Evolutionary conservation across 2,329 filamentous ascomycete species (phyloP).

Genomic region (Dactylonectria macrodidyma): DNA sequence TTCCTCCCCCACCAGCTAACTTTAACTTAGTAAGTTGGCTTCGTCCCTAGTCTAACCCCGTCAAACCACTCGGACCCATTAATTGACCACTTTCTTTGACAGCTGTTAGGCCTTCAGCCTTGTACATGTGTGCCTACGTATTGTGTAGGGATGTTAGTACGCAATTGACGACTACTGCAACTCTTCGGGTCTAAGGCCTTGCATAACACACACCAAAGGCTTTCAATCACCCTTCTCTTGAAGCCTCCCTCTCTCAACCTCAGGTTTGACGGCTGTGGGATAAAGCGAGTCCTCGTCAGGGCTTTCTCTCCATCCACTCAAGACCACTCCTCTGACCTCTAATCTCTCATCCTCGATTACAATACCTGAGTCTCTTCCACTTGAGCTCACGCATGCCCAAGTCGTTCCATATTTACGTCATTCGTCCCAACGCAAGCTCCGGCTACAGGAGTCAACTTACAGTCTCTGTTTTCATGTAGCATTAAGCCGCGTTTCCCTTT

Average conservation of each 20-base stretch:
- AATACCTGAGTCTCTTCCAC: conserved; percentile 6
- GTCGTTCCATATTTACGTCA: conserved; percentile 8
- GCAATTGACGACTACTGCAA: not conserved
- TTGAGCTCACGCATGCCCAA: conserved; percentile 12
- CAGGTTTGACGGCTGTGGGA: not conserved
- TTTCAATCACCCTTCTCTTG: not conserved
- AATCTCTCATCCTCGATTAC: not conserved
- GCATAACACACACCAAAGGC: not conserved
- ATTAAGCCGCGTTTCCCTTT: conserved; percentile 4
- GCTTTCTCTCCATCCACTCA: not conserved
- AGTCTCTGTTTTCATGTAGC: conserved; percentile 1
- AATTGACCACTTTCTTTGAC: conserved; percentile 10
- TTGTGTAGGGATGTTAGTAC: not conserved
- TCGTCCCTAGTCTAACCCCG: not conserved
- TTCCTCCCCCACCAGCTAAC: conserved; percentile 18
- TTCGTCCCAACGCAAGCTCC: conserved; percentile 2
- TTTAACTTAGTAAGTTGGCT: not conserved
- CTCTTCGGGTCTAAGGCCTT: conserved; percentile 1
- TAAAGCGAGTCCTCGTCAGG: not conserved
- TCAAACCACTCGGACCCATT: conserved; percentile 2
- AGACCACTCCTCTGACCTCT: conserved; percentile 16
- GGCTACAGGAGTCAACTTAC: not conserved
- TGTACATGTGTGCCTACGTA: not conserved
- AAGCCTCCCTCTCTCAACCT: not conserved
- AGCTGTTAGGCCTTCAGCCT: conserved; percentile 2